Evolutionary conservation across 306 rosid genomes (phyloP), one percentile per base, ranked within the genome.

Genomic region (Cyamopsis tetragonoloba): DNA sequence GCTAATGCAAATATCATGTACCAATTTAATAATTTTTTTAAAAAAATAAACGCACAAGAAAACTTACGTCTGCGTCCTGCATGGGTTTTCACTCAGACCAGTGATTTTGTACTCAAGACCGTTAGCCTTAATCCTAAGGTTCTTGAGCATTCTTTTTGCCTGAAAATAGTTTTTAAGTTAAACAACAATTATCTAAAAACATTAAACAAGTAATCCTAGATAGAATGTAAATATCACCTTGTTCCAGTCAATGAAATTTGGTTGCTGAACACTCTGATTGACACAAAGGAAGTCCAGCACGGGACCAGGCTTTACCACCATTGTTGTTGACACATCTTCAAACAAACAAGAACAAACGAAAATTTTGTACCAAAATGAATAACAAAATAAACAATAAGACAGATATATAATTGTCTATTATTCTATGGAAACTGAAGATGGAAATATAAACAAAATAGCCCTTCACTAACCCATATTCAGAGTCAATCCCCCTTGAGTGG

Each of bases 381-480:
- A 71, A 41, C 22, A 50, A 34, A 75, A 19, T 19, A 39, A 42
- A 43, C 6, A 3, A 59, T 66, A 37, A 77, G n/a, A 9, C n/a
- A 31, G 9, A 7, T n/a, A n/a, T n/a, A n/a, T n/a, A n/a, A n/a
- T n/a, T n/a, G n/a, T n/a, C n/a, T n/a, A n/a, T n/a, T n/a, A n/a
- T n/a, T n/a, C n/a, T n/a, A n/a, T n/a, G n/a, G n/a, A n/a, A n/a
- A n/a, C n/a, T n/a, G n/a, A n/a, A n/a, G n/a, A n/a, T n/a, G n/a
- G n/a, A n/a, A n/a, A n/a, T n/a, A n/a, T n/a, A n/a, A n/a, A n/a
- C n/a, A n/a, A n/a, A n/a, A n/a, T n/a, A n/a, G n/a, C n/a, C n/a
- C n/a, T n/a, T n/a, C n/a, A n/a, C 73, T 77, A 64, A 73, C 87
- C 87, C 38, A 78, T 53, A 5, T 84, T 84, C 6, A 84, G 80